A percentile compares a stretch with the other conserved stretches of the same genome.
phyloP scores from a whole-genome alignment of 495 filamentous ascomycete species.

The Neurospora sp. region DNA sequence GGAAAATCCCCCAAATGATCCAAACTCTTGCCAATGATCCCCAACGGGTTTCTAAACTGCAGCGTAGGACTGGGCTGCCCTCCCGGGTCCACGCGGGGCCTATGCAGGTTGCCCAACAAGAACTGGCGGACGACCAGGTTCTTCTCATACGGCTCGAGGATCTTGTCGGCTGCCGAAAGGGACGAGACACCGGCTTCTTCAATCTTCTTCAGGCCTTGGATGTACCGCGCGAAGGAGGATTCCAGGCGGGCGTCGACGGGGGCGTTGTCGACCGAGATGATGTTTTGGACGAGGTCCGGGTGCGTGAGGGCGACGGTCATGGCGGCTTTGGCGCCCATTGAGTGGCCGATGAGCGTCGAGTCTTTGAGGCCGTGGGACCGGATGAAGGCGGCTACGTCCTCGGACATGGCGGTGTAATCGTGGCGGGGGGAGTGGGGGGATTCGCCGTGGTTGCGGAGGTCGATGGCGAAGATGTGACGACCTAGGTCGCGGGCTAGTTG shows the following conservation, averaged over 20 bases:
- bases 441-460: conserved; percentile 90
- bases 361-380: conserved; percentile 56
- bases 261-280: conserved; percentile 89
- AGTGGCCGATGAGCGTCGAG: conserved; percentile 80
- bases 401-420: conserved; percentile 77
- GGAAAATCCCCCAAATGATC: conserved; percentile 76
- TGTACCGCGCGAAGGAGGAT: conserved; percentile 68
- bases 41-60: conserved; percentile 39
- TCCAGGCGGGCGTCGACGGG: conserved; percentile 68
- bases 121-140: conserved; percentile 78
- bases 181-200: conserved; percentile 55
- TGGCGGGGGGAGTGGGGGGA: conserved; percentile 69
- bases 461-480: conserved; percentile 73
- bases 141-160: conserved; percentile 67
- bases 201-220: conserved; percentile 75
- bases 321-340: conserved; percentile 94
- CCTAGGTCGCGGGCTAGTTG: conserved; percentile 72
- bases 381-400: conserved; percentile 79
- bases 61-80: conserved; percentile 3
- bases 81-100: conserved; percentile 18
- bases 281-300: conserved; percentile 50
- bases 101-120: conserved; percentile 77
- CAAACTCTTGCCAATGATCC: conserved; percentile 24
- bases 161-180: conserved; percentile 68
- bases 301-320: conserved; percentile 74